Base-by-base conservation (phyloP, 495 filamentous ascomycete species). In the Lasiosphaeria miniovina region DNA sequence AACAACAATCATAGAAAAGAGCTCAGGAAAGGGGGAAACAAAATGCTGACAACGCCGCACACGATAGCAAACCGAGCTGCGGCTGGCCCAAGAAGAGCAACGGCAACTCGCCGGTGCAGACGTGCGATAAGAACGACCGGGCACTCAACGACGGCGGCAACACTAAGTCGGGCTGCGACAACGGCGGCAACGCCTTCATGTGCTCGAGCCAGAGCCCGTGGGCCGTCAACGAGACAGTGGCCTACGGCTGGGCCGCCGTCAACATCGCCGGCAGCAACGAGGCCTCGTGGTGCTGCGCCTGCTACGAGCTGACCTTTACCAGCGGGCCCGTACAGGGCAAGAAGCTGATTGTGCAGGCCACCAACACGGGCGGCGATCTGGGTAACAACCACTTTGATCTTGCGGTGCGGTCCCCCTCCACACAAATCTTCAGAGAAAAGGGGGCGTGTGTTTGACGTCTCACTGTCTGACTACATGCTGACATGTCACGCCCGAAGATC, bases 261-360 rank as follows among this genome's bases (percentile, higher is more conserved):
- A 79, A 74, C 52, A 75, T 86, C 61, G 58, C 67, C 4, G 82
- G 80, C 51, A 72, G 75, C 56, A 81, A 71, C 36, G 84, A 87
- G 72, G 68, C 62, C 5, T 63, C 64, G 4, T 88, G 84, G 85
- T 88, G 86, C 76, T 88, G 86, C 68, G 76, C 81, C 59, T 88
- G 86, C 70, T 89, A 87, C 70, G 77, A 87, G 72, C 70, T 87
- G 51, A 86, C 84, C 7, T 87, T 88, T 68, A 88, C 85, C 6
- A 78, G 76, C 62, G 81, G 79, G 0, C 65, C 83, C 0, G 77
- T 83, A 9, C 38, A 61, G 49, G 79, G 86, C 59, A 82, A 88
- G 79, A 81, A 82, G 74, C 81, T 88, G 79, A 78, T 88, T 57
- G 83, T 88, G 15, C 86, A 88, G 74, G 84, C 84, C 14, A 86